A percentile compares a stretch with the other conserved stretches of the same genome.
Evolutionary conservation across 2,329 filamentous ascomycete genomes (phyloP).

Genomic region (Colletotrichum sp.): DNA sequence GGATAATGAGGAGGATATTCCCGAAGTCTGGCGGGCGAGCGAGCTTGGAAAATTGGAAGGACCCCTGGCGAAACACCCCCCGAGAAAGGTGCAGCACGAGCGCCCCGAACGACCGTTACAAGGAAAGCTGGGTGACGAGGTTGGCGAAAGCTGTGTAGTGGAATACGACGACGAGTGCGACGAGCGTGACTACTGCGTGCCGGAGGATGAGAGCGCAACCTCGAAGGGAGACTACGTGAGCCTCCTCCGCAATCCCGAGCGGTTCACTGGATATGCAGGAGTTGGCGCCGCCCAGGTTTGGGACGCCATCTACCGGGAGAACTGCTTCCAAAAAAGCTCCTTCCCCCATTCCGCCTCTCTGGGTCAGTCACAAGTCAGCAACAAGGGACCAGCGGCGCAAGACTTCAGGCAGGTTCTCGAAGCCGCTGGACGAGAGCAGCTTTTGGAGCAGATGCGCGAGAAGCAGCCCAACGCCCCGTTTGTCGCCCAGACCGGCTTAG

Average conservation of each 20-base stretch:
- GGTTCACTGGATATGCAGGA: slow-evolving; percentile 93
- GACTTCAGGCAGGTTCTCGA: slow-evolving; percentile 68
- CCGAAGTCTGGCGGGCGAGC: slow-evolving; percentile 87
- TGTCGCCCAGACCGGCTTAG: slow-evolving; percentile 68
- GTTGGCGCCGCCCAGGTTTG: slow-evolving; percentile 87
- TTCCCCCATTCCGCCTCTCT: slow-evolving; percentile 65
- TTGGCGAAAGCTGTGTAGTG: slow-evolving; percentile 94
- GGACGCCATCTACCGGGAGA: slow-evolving; percentile 96
- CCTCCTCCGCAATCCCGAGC: slow-evolving; percentile 89
- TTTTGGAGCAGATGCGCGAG: slow-evolving; percentile 65
- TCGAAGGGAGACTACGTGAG: slow-evolving; percentile 97
- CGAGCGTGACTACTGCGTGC: slow-evolving; percentile 94
- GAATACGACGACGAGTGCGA: slow-evolving; percentile 98
- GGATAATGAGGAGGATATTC: slow-evolving; percentile 94
- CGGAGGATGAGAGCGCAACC: slow-evolving; percentile 86
- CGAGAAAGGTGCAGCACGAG: slow-evolving; percentile 71
- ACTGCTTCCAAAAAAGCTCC: slow-evolving; percentile 82
- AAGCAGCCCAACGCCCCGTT: slow-evolving; percentile 61
- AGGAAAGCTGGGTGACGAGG: slow-evolving; percentile 81
- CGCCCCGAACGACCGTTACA: slow-evolving; percentile 76
- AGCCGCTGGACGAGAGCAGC: slow-evolving; percentile 63
- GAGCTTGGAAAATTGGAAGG: slow-evolving; percentile 93
- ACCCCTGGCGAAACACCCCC: slow-evolving; percentile 88
- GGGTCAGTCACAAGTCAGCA: slow-evolving; percentile 45
- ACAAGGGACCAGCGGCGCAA: slow-evolving; percentile 58